Conservation (phyloP, 192 early-diverging fungal genomes). For the Chytriomyces sp. region DNA sequence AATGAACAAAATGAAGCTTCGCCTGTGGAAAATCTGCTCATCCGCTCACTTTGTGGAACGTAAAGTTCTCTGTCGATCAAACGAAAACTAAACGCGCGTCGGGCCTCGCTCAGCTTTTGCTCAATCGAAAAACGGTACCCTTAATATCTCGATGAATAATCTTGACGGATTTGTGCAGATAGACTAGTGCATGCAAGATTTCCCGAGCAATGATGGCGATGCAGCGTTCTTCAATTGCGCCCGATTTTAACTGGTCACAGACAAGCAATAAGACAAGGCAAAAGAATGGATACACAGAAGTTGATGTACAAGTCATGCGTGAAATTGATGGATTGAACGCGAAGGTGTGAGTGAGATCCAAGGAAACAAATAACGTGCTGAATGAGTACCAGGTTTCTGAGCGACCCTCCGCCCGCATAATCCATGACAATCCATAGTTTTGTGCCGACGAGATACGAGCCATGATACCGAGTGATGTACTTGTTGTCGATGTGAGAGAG, state of each 20-base stretch:
- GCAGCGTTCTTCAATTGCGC: constrained; percentile 85
- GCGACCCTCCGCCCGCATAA: constrained; percentile 92
- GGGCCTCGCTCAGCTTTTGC: background rate
- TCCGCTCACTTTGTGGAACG: too few relatives aligned
- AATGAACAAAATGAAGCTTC: too few relatives aligned
- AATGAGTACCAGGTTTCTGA: constrained; percentile 76
- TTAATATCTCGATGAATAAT: constrained; percentile 99
- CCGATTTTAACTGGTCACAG: constrained; percentile 66
- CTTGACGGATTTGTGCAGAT: constrained; percentile 83
- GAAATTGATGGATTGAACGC: too few relatives aligned
- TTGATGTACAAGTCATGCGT: too few relatives aligned
- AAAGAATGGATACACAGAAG: too few relatives aligned
- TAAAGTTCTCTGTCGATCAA: too few relatives aligned
- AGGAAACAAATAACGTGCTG: background rate
- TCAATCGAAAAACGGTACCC: constrained; percentile 50
- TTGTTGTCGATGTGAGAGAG: constrained; percentile 86
- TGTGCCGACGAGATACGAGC: constrained; percentile 66
- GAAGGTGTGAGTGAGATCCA: background rate
- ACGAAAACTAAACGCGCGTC: too few relatives aligned
- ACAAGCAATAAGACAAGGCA: too few relatives aligned
- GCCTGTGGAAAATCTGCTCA: too few relatives aligned
- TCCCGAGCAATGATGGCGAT: constrained; percentile 88
- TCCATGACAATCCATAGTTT: constrained; percentile 99
- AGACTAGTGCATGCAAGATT: constrained; percentile 83
- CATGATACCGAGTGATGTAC: constrained; percentile 93